A percentile compares a stretch with the other conserved stretches of the same genome.
These are phyloP conservation scores for Bimuria novae-zelandiae DNA, from an alignment of 2,329 filamentous ascomycete genomes.

Conservation along the genomic window DNA sequence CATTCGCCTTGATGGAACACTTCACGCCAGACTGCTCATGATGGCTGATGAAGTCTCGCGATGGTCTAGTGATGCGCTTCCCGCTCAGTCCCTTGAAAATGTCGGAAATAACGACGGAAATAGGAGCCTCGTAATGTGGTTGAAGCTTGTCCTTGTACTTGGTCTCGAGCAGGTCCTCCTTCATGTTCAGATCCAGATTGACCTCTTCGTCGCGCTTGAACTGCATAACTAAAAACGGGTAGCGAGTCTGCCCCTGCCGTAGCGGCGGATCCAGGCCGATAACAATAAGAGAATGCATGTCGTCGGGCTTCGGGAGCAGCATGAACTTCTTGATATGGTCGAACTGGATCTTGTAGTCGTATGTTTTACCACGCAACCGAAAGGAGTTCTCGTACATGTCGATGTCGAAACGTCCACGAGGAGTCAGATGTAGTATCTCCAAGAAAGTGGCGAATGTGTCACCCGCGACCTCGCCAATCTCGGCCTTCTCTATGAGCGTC, in stretches of 20 bases:
- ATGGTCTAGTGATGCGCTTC: conserved; percentile 93
- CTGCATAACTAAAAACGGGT: conserved; percentile 99
- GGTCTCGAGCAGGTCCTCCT: conserved; percentile 80
- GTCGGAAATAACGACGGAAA: conserved; percentile 91
- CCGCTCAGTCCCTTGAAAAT: conserved; percentile 93
- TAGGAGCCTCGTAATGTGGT: conserved; percentile 82
- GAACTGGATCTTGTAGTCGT: conserved; percentile 99
- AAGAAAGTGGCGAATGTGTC: conserved; percentile 97
- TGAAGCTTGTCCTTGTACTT: conserved; percentile 91
- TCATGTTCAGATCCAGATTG: conserved; percentile 93
- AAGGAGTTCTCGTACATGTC: conserved; percentile 99
- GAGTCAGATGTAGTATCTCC: conserved; percentile 95
- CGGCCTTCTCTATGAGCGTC: conserved; percentile 95
- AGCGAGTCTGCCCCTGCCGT: conserved; percentile 94
- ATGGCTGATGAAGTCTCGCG: conserved; percentile 92
- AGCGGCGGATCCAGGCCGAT: conserved; percentile 93
- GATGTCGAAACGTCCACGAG: conserved; percentile 98
- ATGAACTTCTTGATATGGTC: conserved; percentile 99
- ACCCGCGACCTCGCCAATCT: conserved; percentile 98
- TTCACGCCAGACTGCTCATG: conserved; percentile 95
- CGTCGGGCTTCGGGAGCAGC: conserved; percentile 97
- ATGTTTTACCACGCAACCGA: conserved; percentile 95
- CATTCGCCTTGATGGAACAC: conserved; percentile 99
- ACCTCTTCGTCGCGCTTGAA: conserved; percentile 98
- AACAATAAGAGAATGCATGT: conserved; percentile 91